A percentile compares a stretch with the other conserved stretches of the same genome.
These are phyloP conservation scores for Agaricales sp. DNA, from an alignment of 1,284 basidiomycete species.

Conservation along the genomic window DNA sequence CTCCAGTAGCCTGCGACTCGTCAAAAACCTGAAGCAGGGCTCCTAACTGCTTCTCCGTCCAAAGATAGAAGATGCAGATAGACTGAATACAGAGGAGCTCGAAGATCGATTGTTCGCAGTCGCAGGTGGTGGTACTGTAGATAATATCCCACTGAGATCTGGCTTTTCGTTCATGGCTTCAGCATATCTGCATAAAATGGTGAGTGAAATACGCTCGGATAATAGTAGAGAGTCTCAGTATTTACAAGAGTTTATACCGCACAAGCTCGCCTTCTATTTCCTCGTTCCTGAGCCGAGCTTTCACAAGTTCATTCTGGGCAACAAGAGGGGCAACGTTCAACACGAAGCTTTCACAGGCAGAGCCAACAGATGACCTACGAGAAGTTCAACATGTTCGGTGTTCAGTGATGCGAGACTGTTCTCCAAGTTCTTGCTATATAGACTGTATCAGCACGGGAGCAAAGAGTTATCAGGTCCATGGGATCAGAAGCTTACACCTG, in stretches of 20 bases:
- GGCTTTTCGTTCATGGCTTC: slow-evolving; percentile 76
- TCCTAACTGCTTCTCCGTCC: neutral
- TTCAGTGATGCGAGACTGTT: slow-evolving; percentile 69
- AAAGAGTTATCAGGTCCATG: too few relatives aligned
- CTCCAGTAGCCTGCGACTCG: too few relatives aligned
- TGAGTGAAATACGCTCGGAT: slow-evolving; percentile 4
- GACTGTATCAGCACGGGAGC: too few relatives aligned
- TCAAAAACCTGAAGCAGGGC: too few relatives aligned
- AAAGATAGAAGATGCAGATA: neutral
- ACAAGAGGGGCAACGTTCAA: slow-evolving; percentile 3
- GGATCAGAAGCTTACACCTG: slow-evolving; percentile 64
- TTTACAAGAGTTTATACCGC: slow-evolving; percentile 82
- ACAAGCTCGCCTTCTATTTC: slow-evolving; percentile 88
- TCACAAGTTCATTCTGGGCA: slow-evolving; percentile 79
- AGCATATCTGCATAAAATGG: slow-evolving; percentile 51
- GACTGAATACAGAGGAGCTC: neutral
- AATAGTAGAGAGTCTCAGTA: slow-evolving; percentile 11
- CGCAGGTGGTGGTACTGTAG: neutral
- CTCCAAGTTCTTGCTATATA: slow-evolving; percentile 73
- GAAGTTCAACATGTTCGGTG: slow-evolving; percentile 65
- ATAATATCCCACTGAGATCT: neutral
- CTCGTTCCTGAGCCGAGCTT: slow-evolving; percentile 76
- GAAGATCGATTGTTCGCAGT: neutral
- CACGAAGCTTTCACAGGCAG: neutral
- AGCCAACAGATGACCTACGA: slow-evolving; percentile 34